Evolutionary conservation across 2,329 filamentous ascomycete species (phyloP).

Genomic region (Botrytis galanthina): DNA sequence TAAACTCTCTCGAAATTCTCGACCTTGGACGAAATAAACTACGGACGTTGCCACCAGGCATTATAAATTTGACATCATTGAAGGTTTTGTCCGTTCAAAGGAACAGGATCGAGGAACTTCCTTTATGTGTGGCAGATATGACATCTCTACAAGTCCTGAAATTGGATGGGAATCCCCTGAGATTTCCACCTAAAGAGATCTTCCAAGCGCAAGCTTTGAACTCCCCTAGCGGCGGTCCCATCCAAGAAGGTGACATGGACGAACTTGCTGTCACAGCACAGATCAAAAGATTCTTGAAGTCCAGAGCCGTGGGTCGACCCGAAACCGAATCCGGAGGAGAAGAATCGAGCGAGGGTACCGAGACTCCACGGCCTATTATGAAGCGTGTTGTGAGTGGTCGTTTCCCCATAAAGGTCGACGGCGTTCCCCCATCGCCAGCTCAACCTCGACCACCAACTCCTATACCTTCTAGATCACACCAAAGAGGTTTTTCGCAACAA

Average conservation of each 20-base stretch:
- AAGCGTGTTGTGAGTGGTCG: slow-evolving; percentile 63
- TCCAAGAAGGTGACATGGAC: slow-evolving; percentile 58
- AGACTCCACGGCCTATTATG: slow-evolving; percentile 67
- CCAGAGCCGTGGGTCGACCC: slow-evolving; percentile 48
- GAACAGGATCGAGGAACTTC: slow-evolving; percentile 82
- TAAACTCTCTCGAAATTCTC: slow-evolving; percentile 85
- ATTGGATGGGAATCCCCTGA: slow-evolving; percentile 82
- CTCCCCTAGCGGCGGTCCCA: slow-evolving; percentile 52
- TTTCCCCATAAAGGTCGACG: slow-evolving; percentile 71
- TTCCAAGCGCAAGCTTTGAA: slow-evolving; percentile 57
- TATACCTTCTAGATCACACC: slow-evolving; percentile 78
- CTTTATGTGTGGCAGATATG: slow-evolving; percentile 84
- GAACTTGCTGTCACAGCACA: slow-evolving; percentile 59
- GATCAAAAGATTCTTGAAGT: slow-evolving; percentile 59
- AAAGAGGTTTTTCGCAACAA: slow-evolving; percentile 70
- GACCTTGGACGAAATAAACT: slow-evolving; percentile 90
- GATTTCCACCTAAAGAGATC: slow-evolving; percentile 71
- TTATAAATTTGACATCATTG: slow-evolving; percentile 76
- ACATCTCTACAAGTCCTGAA: slow-evolving; percentile 84
- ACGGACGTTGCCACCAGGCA: slow-evolving; percentile 70
- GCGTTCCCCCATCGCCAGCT: slow-evolving; percentile 69
- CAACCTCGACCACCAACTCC: slow-evolving; percentile 67
- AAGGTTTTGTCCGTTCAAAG: slow-evolving; percentile 86
- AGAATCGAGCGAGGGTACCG: slow-evolving; percentile 69
- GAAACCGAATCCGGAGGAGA: slow-evolving; percentile 58